Evolutionary conservation across 305 asterid genomes (phyloP).

Genomic region (Withania somnifera): DNA sequence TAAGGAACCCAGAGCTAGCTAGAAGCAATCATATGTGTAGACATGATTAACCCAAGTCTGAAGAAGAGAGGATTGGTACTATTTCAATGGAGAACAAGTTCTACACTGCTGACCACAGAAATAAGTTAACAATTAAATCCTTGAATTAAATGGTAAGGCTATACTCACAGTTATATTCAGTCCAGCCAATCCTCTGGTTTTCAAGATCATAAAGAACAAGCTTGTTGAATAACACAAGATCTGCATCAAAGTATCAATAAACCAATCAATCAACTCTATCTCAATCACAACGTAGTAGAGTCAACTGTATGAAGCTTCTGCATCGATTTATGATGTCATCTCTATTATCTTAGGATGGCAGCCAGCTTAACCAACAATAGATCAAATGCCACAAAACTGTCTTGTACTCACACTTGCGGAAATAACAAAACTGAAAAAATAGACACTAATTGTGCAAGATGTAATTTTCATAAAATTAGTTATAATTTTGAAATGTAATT

Average conservation of each 20-base stretch:
- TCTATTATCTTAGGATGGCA: background rate
- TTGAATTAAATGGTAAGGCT: background rate
- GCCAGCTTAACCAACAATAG: background rate
- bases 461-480: background rate
- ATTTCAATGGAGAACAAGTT: background rate
- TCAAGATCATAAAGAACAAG: slow-evolving; percentile 27
- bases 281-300: background rate
- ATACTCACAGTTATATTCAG: slow-evolving; percentile 18
- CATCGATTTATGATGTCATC: background rate
- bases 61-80: background rate
- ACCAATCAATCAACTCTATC: background rate
- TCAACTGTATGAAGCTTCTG: background rate
- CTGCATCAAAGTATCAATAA: background rate
- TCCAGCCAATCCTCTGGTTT: slow-evolving; percentile 22
- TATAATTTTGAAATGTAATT: background rate
- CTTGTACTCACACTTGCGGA: background rate
- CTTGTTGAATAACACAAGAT: slow-evolving; percentile 17
- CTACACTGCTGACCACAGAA: background rate
- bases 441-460: background rate
- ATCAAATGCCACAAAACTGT: background rate
- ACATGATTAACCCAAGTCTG: background rate
- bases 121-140: background rate
- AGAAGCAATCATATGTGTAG: background rate
- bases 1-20: background rate
- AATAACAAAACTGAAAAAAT: background rate